Conservation (phyloP, 2,329 filamentous ascomycete species). For the Penicillium thymicola region DNA sequence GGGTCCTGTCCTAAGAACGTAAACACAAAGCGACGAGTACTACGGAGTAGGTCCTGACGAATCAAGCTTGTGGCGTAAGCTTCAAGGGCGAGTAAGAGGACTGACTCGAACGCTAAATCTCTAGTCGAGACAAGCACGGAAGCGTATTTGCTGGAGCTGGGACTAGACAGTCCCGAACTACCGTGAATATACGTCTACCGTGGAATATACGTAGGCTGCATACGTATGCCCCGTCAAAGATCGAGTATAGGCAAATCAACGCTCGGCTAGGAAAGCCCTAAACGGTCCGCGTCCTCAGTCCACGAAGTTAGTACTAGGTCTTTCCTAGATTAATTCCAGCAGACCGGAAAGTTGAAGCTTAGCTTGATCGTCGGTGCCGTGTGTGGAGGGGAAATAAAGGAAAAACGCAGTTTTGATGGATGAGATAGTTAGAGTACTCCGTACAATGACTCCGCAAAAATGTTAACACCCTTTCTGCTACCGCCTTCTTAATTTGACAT, state of each 20-base stretch:
- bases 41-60: constrained; percentile 4
- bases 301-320: constrained; percentile 8
- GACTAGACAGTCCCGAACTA: constrained; percentile 5
- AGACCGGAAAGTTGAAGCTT: constrained; percentile 20
- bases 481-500: too few relatives aligned
- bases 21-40: not conserved
- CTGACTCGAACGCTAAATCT: constrained; percentile 3
- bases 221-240: constrained; percentile 21
- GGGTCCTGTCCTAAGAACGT: constrained; percentile 7
- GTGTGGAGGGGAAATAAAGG: not conserved
- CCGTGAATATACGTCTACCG: not conserved
- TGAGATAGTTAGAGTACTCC: too few relatives aligned
- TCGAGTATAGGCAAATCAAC: constrained; percentile 15
- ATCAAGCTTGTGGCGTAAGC: constrained; percentile 21
- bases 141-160: constrained; percentile 12
- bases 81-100: constrained; percentile 13
- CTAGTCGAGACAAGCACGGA: constrained; percentile 9
- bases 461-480: too few relatives aligned
- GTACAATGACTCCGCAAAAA: too few relatives aligned
- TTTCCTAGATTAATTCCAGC: constrained; percentile 2
- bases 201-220: constrained; percentile 25
- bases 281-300: not conserved
- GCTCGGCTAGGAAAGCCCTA: constrained; percentile 14
- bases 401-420: not conserved
- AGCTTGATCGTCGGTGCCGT: constrained; percentile 13